Base-by-base conservation (phyloP, 352 stramenopile genomes). In the Phytophthora fragariae region DNA sequence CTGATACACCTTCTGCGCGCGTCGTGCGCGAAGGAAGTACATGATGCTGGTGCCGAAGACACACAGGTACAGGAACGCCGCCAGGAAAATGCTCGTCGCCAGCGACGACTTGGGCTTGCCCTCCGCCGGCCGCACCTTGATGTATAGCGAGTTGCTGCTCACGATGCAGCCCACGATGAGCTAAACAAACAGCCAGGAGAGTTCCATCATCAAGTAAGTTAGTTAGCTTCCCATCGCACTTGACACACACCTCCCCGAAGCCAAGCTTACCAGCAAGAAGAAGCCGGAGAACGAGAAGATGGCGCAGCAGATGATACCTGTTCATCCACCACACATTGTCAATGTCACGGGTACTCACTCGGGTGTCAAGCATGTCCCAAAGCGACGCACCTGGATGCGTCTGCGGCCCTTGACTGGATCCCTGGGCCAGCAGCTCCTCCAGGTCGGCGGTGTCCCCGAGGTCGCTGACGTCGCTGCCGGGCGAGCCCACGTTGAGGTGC, bases 1-100 rank as follows among this genome's bases (percentile, higher is more conserved):
- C 74, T 96, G 89, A 80, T 95, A 96, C 31, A 96, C 89, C 69
- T 96, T 96, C 46, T 95, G 88, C 14, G 89, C 89, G 15, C 85
- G 85, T 46, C 89, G 80, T 24, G 88, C 86, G 44, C 88, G 85
- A 54, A 93, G 68, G 67, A 94, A 93, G 73, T 94, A 96, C 84
- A 92, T 94, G 73, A 95, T 79, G 73, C 89, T 96, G 35, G 84
- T 93, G 58, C 89, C 88, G 59, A 96, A 96, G 63, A 94, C 74
- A 54, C 88, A 94, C 47, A 96, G 68, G 61, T 96, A 96, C 46
- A 96, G 79, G 68, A 94, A 93, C 24, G 88, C 82, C 7, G 89
- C 89, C 55, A 96, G 86, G 76, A 96, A 96, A 70, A 96, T 93
- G 76, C 88, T 96, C 37, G 84, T 89, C 8, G 89, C 89, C 49